Percentiles rank a stretch among this genome's conserved stretches.
phyloP scores from a whole-genome alignment of 176 grass and related monocot genomes.

The Musa beccarii region DNA sequence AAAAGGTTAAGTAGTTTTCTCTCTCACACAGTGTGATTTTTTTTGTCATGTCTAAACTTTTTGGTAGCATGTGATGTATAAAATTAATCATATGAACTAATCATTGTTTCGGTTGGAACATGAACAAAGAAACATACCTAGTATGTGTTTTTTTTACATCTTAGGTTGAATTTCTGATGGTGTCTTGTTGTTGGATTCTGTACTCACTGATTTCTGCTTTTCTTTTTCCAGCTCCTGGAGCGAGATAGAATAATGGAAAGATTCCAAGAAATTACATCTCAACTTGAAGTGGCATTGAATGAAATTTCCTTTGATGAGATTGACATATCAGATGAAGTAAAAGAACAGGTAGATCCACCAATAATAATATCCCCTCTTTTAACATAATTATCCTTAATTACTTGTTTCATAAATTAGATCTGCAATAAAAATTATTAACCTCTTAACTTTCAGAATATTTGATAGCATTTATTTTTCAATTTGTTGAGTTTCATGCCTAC shows the following conservation, averaged over 20 bases:
- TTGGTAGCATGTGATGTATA: too few relatives aligned
- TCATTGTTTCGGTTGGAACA: background rate
- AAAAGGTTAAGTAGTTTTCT: too few relatives aligned
- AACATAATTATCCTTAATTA: background rate
- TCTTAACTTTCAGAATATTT: too few relatives aligned
- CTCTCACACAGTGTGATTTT: too few relatives aligned
- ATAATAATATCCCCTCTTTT: background rate
- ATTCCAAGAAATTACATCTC: constrained; percentile 4
- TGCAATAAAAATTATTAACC: too few relatives aligned
- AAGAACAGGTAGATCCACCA: constrained; percentile 9
- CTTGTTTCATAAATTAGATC: too few relatives aligned
- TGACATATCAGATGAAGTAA: constrained; percentile 21
- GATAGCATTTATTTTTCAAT: background rate
- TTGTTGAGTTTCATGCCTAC: background rate
- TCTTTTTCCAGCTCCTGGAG: constrained; percentile 6
- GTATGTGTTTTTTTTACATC: background rate
- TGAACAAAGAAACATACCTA: background rate
- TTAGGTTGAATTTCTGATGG: background rate
- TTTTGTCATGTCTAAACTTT: too few relatives aligned
- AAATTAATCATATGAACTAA: background rate
- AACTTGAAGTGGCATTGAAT: constrained; percentile 7
- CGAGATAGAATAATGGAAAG: constrained; percentile 5
- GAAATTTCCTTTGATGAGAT: constrained; percentile 14
- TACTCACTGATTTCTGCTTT: background rate
- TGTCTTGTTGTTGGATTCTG: background rate